Conservation (phyloP, 108 stramenopile genomes). For the Cyclotella choctawhatcheeana region DNA sequence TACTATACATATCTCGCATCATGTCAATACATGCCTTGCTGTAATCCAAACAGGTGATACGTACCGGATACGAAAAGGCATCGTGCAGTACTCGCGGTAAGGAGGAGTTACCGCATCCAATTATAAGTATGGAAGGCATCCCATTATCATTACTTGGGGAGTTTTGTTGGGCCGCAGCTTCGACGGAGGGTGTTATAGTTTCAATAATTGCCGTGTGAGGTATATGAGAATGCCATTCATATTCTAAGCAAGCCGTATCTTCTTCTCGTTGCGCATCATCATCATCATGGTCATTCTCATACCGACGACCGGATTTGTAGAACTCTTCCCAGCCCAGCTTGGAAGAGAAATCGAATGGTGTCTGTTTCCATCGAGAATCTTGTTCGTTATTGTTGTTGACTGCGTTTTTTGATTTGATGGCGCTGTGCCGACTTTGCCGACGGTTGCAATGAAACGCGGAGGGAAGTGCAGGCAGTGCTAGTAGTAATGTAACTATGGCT, state of each 20-base stretch:
- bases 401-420: neutral
- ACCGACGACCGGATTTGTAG: conserved; percentile 51
- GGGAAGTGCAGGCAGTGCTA: too few relatives aligned
- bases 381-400: conserved; percentile 1
- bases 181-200: conserved; percentile 39
- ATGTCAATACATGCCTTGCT: conserved; percentile 67
- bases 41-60: conserved; percentile 66
- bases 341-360: conserved; percentile 72
- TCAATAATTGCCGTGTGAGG: conserved; percentile 55
- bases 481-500: too few relatives aligned
- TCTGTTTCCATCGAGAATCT: conserved; percentile 25
- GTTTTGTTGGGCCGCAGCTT: neutral
- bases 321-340: conserved; percentile 66
- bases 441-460: neutral
- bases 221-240: conserved; percentile 81
- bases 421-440: neutral
- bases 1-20: conserved; percentile 42
- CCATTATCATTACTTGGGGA: neutral
- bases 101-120: conserved; percentile 72
- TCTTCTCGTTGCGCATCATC: conserved; percentile 4
- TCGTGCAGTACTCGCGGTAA: conserved; percentile 63
- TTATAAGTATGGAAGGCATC: conserved; percentile 51
- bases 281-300: conserved; percentile 1
- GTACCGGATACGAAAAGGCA: conserved; percentile 17
- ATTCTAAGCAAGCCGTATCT: conserved; percentile 17